Evolutionary conservation across 306 rosid genomes (phyloP).

Genomic region (Pterocarpus santalinus): DNA sequence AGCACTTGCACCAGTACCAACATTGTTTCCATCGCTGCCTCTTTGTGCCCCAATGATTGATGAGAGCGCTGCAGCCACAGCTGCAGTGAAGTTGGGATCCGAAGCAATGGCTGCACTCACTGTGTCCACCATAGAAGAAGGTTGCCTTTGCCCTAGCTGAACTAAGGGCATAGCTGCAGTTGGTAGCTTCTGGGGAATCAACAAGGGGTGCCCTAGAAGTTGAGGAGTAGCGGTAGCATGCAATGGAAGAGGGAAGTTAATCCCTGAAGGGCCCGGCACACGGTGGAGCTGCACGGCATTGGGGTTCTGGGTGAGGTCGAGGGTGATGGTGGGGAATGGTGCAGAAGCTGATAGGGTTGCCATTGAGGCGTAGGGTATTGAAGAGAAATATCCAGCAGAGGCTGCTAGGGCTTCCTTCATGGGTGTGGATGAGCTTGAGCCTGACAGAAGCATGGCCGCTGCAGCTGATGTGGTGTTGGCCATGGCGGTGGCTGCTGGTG

Average conservation of each 20-base stretch:
- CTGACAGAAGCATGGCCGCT: slow-evolving; percentile 58
- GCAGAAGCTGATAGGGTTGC: slow-evolving; percentile 64
- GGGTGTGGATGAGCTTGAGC: slow-evolving; percentile 51
- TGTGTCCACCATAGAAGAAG: slow-evolving; percentile 46
- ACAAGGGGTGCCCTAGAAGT: slow-evolving; percentile 50
- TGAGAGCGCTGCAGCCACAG: slow-evolving; percentile 67
- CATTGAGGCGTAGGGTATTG: slow-evolving; percentile 51
- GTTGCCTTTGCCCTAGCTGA: slow-evolving; percentile 39
- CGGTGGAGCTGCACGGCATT: slow-evolving; percentile 42
- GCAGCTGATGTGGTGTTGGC: slow-evolving; percentile 67
- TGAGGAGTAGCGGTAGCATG: slow-evolving; percentile 28
- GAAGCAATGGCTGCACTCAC: slow-evolving; percentile 63
- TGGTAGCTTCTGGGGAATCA: slow-evolving; percentile 42
- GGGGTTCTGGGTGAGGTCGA: slow-evolving; percentile 59
- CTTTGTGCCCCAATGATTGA: slow-evolving; percentile 50
- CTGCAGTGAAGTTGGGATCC: slow-evolving; percentile 65
- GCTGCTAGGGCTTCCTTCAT: slow-evolving; percentile 45
- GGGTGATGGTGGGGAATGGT: slow-evolving; percentile 61
- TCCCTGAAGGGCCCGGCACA: neutral
- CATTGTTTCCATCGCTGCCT: slow-evolving; percentile 5
- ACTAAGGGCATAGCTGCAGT: slow-evolving; percentile 4
- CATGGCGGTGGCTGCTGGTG: slow-evolving; percentile 63
- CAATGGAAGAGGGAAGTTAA: slow-evolving; percentile 51
- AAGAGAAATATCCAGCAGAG: slow-evolving; percentile 43
- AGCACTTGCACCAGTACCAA: neutral